phyloP scores from a whole-genome alignment of 1,139 yeast species.

The Zhuliangozyma parablackwelliae region DNA sequence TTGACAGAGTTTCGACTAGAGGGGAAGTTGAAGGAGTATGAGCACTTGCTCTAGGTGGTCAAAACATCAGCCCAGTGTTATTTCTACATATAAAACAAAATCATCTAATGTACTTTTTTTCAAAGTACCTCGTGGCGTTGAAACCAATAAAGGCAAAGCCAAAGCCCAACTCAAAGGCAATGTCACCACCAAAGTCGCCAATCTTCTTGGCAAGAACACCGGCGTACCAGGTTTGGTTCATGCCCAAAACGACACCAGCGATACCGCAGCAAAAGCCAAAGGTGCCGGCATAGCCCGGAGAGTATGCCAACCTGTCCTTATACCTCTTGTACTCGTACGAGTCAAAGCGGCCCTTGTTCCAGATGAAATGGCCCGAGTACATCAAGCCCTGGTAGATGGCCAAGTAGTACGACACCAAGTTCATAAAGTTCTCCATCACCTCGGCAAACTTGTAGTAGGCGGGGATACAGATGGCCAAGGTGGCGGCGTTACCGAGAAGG shows the following conservation, averaged over 20 bases:
- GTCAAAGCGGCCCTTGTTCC: slow-evolving; percentile 53
- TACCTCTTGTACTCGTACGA: slow-evolving; percentile 64
- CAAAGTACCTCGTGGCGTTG: slow-evolving; percentile 62
- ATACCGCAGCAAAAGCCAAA: slow-evolving; percentile 79
- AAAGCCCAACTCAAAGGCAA: slow-evolving; percentile 78
- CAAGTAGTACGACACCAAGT: slow-evolving; percentile 84
- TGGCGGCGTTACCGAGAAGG: slow-evolving; percentile 63
- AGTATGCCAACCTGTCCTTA: slow-evolving; percentile 53
- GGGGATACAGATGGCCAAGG: slow-evolving; percentile 84
- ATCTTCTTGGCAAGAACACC: slow-evolving; percentile 64
- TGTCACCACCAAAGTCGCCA: slow-evolving; percentile 75
- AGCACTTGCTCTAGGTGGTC: no score
- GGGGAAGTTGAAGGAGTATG: slow-evolving; percentile 16
- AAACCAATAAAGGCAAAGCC: slow-evolving; percentile 66
- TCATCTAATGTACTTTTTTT: slow-evolving; percentile 56
- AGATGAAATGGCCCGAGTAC: slow-evolving; percentile 74
- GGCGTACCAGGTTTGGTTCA: slow-evolving; percentile 78
- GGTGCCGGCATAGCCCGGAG: slow-evolving; percentile 73
- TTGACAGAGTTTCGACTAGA: slow-evolving; percentile 20
- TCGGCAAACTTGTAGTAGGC: slow-evolving; percentile 69
- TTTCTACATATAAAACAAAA: background rate
- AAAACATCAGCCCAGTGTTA: no score
- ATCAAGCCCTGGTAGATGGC: slow-evolving; percentile 76
- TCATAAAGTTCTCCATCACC: slow-evolving; percentile 84
- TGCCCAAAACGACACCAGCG: slow-evolving; percentile 81